Conservation (phyloP, 768 basidiomycete genomes). For the Galerina marginata region DNA sequence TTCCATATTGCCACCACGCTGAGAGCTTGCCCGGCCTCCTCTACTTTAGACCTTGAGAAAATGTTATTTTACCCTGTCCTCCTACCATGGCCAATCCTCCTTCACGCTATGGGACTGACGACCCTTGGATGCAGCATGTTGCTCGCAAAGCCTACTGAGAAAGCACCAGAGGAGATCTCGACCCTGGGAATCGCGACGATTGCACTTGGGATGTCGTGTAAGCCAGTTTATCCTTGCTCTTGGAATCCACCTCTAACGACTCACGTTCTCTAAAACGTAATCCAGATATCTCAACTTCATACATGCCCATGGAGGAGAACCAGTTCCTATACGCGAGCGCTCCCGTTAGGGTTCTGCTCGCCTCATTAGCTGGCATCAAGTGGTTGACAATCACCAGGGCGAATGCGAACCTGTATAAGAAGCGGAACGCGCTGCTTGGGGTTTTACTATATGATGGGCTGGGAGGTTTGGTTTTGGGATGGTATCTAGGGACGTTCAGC, state of each 20-base stretch:
- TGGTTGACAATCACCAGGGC: not conserved
- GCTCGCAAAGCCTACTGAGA: not conserved
- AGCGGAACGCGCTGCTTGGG: not conserved
- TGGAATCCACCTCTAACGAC: not conserved
- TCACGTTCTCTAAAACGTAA: not conserved
- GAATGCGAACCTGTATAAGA: not conserved
- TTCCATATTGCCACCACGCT: too few relatives aligned
- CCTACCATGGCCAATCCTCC: constrained; percentile 2
- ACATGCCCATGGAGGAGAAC: constrained; percentile 5
- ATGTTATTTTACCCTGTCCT: constrained; percentile 5
- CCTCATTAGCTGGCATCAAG: not conserved
- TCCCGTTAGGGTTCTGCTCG: not conserved
- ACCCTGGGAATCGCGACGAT: constrained; percentile 1
- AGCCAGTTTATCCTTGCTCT: not conserved
- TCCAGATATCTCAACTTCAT: not conserved
- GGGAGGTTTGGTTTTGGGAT: not conserved
- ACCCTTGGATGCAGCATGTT: not conserved
- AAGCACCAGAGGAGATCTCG: not conserved
- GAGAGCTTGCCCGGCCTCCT: too few relatives aligned
- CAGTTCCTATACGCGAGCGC: constrained; percentile 2
- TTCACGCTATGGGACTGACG: constrained; percentile 1
- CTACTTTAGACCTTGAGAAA: too few relatives aligned
- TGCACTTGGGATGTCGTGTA: constrained; percentile 4
- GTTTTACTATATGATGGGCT: constrained; percentile 4
- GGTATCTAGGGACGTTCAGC: constrained; percentile 5